Base-by-base conservation (phyloP, 495 filamentous ascomycete species). In the Stereocaulon alpinum region DNA sequence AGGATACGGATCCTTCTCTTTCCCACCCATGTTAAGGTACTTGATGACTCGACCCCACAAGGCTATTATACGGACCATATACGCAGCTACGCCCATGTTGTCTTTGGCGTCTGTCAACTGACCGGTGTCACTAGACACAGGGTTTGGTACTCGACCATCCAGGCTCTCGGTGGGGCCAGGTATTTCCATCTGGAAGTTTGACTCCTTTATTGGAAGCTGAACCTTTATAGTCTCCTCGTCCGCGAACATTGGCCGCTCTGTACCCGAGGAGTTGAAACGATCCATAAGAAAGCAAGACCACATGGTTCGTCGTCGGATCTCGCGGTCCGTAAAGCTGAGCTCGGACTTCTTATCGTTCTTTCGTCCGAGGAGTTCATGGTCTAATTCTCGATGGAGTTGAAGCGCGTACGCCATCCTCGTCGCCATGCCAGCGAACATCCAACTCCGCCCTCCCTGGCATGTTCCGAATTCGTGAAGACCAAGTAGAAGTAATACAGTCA, bases 241-340 rank as follows among this genome's bases (percentile, higher is more conserved):
- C 40, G 91, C 87, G 66, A 94, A 92, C n/a, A 87, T 86, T 52
- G 93, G 93, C 55, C 93, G 81, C 65, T 96, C 91, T 30, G 91
- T 96, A 15, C 93, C 93, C 3, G 91, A 96, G 3, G 92, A 95
- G 71, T 91, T 96, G 72, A 96, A 96, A 0, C 92, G 84, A 70
- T 98, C 93, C 93, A 98, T 96, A 61, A 94, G 68, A 66, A 92
- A 96, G 69, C 91, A 96, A 24, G 91, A 87, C 93, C 93, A 98
- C 92, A 98, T 96, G 6, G 89, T 94, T 55, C 93, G 80, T 59
- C 92, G 78, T 56, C 93, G 78, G 41, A 96, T 96, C 69, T 98
- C 93, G 40, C 88, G 83, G 71, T 98, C 93, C 14, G 90, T 93
- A 65, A 89, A 88, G 66, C 87, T 95, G 43, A 98, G 76, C 58